These are phyloP conservation scores for Fusarium sp. DNA, from an alignment of 2,329 filamentous ascomycete species.

Conservation along the genomic window DNA sequence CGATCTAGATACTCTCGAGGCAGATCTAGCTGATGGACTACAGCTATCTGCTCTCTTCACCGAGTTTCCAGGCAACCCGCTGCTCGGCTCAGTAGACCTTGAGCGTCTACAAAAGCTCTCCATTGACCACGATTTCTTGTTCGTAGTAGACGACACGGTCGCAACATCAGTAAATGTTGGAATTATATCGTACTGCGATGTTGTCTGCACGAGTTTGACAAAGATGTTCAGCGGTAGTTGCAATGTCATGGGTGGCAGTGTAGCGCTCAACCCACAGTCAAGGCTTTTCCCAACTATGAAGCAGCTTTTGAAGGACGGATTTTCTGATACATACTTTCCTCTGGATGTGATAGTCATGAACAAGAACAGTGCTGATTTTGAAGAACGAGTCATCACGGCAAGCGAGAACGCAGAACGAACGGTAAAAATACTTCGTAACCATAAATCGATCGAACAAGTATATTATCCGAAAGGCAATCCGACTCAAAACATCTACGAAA, in stretches of 20 bases:
- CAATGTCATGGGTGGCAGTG: conserved; percentile 63
- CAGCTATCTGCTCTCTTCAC: conserved; percentile 58
- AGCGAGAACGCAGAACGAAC: conserved; percentile 44
- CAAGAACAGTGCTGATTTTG: conserved; percentile 54
- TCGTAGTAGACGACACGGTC: conserved; percentile 60
- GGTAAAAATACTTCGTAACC: conserved; percentile 43
- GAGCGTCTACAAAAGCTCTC: conserved; percentile 44
- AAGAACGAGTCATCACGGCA: conserved; percentile 47
- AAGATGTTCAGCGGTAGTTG: conserved; percentile 67
- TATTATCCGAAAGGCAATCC: conserved; percentile 56
- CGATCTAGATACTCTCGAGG: conserved; percentile 55
- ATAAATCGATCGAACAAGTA: conserved; percentile 45
- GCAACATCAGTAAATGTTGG: conserved; percentile 59
- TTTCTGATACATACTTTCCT: conserved; percentile 41
- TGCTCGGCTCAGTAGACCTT: conserved; percentile 47
- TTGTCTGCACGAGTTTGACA: conserved; percentile 62
- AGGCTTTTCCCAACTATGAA: conserved; percentile 48
- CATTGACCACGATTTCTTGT: conserved; percentile 53
- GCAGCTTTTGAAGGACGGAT: conserved; percentile 31
- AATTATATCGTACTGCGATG: conserved; percentile 58
- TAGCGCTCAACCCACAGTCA: conserved; percentile 57
- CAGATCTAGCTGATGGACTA: conserved; percentile 51
- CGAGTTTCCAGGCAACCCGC: conserved; percentile 55
- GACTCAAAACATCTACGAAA: conserved; percentile 49
- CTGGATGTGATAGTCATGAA: conserved; percentile 49